A percentile compares a stretch with the other conserved stretches of the same genome.
These are phyloP conservation scores for Solanum microdontum DNA, from an alignment of 257 asterid species.

Conservation along the genomic window DNA sequence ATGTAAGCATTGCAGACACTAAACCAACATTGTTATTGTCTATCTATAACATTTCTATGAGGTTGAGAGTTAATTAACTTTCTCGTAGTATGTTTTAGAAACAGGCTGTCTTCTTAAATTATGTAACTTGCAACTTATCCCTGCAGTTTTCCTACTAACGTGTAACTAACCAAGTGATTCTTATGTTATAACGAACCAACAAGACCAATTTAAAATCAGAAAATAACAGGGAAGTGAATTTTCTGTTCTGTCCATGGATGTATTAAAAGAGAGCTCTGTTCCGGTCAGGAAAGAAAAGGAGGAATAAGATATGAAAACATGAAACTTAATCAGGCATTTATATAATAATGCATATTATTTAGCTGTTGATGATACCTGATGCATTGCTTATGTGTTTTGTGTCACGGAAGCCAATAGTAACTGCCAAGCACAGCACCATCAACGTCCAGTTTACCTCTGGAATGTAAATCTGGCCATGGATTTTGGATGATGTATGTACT, in stretches of 20 bases:
- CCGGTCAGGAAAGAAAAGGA: not conserved
- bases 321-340: not conserved
- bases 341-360: not conserved
- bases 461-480: constrained; percentile 85
- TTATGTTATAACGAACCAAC: not conserved
- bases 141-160: not conserved
- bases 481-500: constrained; percentile 77
- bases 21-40: not conserved
- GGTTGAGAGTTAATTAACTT: not conserved
- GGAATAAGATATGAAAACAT: not conserved
- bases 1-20: not conserved
- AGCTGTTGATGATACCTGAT: constrained; percentile 39
- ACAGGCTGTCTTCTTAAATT: not conserved
- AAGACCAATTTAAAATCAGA: not conserved
- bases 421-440: constrained; percentile 87
- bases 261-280: not conserved
- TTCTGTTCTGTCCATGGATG: not conserved
- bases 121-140: not conserved
- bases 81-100: not conserved
- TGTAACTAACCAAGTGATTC: not conserved
- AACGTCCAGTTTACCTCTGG: constrained; percentile 92
- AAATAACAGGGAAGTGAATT: not conserved
- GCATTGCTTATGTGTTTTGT: constrained; percentile 95
- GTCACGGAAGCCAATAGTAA: constrained; percentile 81
- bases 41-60: not conserved